Percentiles rank a stretch among this genome's conserved stretches.
These are phyloP conservation scores for Symbiodinium pilosum DNA, from an alignment of 73 alveolate genomes.

Conservation along the genomic window DNA sequence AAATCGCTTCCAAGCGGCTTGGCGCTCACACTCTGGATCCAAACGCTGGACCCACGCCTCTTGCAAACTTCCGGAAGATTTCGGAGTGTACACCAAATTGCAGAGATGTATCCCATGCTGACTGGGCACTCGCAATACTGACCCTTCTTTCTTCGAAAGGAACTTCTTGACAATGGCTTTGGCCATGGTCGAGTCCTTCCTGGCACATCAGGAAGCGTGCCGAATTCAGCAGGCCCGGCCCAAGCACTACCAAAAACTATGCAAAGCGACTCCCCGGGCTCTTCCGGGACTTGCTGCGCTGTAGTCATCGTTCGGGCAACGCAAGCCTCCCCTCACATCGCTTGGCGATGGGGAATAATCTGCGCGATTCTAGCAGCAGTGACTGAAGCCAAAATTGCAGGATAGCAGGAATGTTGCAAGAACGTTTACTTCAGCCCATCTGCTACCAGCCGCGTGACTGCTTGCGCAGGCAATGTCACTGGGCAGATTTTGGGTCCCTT, in stretches of 20 bases:
- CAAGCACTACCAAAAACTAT: no score
- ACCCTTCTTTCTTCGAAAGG: constrained; percentile 63
- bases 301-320: background rate
- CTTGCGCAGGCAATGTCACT: no score
- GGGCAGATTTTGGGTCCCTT: no score
- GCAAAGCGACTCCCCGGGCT: background rate
- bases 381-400: background rate
- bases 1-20: background rate
- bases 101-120: background rate
- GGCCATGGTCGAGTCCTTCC: constrained; percentile 21
- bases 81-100: no score
- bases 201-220: background rate
- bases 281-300: background rate
- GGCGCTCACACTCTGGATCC: constrained; percentile 87
- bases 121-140: constrained; percentile 72
- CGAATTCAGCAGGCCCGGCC: background rate
- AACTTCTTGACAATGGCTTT: constrained; percentile 48
- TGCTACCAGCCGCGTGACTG: no score
- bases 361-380: background rate
- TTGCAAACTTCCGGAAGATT: background rate
- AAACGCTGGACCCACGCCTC: constrained; percentile 87
- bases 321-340: constrained; percentile 45
- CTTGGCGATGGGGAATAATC: constrained; percentile 40
- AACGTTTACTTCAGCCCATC: no score
- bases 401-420: no score